Evolutionary conservation across 2,329 filamentous ascomycete species (phyloP).

Genomic region (Colletotrichum sp.): DNA sequence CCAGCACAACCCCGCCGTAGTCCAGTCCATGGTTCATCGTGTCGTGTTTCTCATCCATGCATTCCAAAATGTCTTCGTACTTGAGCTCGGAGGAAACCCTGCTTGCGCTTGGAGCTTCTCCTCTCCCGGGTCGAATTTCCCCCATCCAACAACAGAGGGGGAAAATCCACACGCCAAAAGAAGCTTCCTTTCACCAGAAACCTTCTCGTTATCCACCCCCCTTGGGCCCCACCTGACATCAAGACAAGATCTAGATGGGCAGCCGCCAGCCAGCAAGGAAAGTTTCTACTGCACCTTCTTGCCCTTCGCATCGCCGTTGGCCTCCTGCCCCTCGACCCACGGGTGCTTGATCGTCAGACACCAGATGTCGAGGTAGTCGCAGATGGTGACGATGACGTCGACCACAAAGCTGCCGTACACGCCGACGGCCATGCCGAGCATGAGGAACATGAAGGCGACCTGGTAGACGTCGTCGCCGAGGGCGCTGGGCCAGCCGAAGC

Average conservation of each 20-base stretch:
- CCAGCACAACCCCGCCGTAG: not conserved
- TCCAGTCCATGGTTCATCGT: not conserved
- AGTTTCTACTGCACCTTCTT: slow-evolving; percentile 43
- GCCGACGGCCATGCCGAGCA: slow-evolving; percentile 82
- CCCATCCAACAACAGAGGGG: not conserved
- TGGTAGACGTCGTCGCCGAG: slow-evolving; percentile 83
- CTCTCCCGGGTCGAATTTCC: not conserved
- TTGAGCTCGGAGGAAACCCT: not conserved
- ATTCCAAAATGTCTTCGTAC: not conserved
- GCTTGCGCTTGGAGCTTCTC: not conserved
- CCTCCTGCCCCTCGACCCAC: slow-evolving; percentile 48
- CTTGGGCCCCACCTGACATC: not conserved
- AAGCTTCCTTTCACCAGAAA: not conserved
- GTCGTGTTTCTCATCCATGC: not conserved
- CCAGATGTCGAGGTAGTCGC: slow-evolving; percentile 98
- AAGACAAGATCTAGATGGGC: not conserved
- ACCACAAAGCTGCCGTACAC: slow-evolving; percentile 98
- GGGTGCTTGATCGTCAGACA: slow-evolving; percentile 96
- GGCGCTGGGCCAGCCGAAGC: slow-evolving; percentile 78
- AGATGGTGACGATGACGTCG: slow-evolving; percentile 96
- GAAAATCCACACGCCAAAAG: not conserved
- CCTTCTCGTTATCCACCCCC: not conserved
- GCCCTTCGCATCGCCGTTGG: slow-evolving; percentile 34
- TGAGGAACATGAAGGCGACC: slow-evolving; percentile 88
- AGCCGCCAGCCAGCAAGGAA: not conserved